These are phyloP conservation scores for Globisporangium nodosum DNA, from an alignment of 352 stramenopile genomes.

Conservation along the genomic window DNA sequence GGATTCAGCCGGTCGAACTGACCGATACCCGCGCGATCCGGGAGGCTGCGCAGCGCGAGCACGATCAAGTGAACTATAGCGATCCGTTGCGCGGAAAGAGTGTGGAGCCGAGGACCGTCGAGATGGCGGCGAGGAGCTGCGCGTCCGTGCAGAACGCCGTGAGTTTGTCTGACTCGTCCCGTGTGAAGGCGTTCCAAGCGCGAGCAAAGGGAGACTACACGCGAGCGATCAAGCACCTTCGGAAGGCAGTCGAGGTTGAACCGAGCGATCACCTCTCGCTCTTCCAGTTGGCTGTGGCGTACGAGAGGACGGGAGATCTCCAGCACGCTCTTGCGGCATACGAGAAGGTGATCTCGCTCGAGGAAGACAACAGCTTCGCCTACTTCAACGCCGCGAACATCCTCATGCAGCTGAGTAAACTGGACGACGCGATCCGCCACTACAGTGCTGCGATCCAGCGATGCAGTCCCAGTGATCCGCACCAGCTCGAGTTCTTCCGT, in stretches of 20 bases:
- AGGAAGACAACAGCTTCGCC: slow-evolving; percentile 27
- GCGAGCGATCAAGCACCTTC: slow-evolving; percentile 32
- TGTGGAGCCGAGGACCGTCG: slow-evolving; percentile 30
- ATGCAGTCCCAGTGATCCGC: slow-evolving; percentile 6
- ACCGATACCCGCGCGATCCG: slow-evolving; percentile 24
- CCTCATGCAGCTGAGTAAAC: slow-evolving; percentile 28
- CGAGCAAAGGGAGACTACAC: slow-evolving; percentile 41
- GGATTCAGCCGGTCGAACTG: not conserved
- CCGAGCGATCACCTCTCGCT: slow-evolving; percentile 12
- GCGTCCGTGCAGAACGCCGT: slow-evolving; percentile 26
- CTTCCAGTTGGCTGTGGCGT: slow-evolving; percentile 46
- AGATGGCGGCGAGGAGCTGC: slow-evolving; percentile 17
- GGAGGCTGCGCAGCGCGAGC: slow-evolving; percentile 35
- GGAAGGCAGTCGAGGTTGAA: slow-evolving; percentile 19
- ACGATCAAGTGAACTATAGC: slow-evolving; percentile 36
- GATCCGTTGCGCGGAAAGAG: slow-evolving; percentile 38
- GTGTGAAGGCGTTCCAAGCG: slow-evolving; percentile 36
- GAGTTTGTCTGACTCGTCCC: slow-evolving; percentile 32
- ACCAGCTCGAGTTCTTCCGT: slow-evolving; percentile 31
- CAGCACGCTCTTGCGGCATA: slow-evolving; percentile 28
- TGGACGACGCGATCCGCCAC: slow-evolving; percentile 35
- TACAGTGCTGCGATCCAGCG: slow-evolving; percentile 42
- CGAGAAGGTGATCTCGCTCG: slow-evolving; percentile 19
- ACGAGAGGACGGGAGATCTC: slow-evolving; percentile 39
- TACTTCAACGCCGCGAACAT: slow-evolving; percentile 59